Percentiles rank a stretch among this genome's conserved stretches.
Conservation (phyloP, 1,284 basidiomycete species). For the Cystobasidium pallidum region DNA sequence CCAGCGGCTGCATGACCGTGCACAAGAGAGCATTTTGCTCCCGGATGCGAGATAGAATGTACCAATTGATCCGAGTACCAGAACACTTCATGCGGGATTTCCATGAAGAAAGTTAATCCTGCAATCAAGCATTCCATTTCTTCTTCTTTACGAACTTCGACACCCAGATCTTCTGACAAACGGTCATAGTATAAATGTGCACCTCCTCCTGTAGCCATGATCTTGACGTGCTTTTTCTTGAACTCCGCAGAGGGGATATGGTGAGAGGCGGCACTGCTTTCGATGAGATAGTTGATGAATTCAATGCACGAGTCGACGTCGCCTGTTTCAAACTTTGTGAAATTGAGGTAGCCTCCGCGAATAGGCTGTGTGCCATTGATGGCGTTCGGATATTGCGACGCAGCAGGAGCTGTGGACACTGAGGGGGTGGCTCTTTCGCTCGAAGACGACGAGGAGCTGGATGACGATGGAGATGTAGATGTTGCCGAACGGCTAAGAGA, state of each 20-base stretch:
- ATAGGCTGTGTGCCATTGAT: constrained; percentile 59
- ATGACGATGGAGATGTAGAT: constrained; percentile 46
- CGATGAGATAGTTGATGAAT: constrained; percentile 87
- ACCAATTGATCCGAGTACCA: constrained; percentile 98
- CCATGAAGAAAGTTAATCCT: constrained; percentile 92
- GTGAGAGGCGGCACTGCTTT: constrained; percentile 83
- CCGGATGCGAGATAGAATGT: constrained; percentile 59
- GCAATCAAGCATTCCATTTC: constrained; percentile 99
- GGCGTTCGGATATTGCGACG: constrained; percentile 3
- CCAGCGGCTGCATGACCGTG: constrained; percentile 42
- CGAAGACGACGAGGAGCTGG: not conserved
- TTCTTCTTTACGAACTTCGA: constrained; percentile 79
- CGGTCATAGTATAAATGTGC: constrained; percentile 91
- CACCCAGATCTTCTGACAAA: constrained; percentile 73
- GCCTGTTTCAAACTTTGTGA: constrained; percentile 94
- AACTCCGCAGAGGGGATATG: constrained; percentile 86
- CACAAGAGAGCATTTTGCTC: constrained; percentile 41
- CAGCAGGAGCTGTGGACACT: not conserved
- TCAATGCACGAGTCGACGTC: constrained; percentile 81
- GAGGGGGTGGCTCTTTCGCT: constrained; percentile 12
- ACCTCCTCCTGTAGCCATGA: constrained; percentile 97
- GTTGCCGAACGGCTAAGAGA: not conserved
- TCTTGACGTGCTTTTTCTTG: constrained; percentile 82
- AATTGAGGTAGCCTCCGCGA: constrained; percentile 96
- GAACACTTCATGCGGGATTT: constrained; percentile 97